These are phyloP conservation scores for Zoysia matrella DNA, from an alignment of 202 grass and related monocot species.

Conservation along the genomic window DNA sequence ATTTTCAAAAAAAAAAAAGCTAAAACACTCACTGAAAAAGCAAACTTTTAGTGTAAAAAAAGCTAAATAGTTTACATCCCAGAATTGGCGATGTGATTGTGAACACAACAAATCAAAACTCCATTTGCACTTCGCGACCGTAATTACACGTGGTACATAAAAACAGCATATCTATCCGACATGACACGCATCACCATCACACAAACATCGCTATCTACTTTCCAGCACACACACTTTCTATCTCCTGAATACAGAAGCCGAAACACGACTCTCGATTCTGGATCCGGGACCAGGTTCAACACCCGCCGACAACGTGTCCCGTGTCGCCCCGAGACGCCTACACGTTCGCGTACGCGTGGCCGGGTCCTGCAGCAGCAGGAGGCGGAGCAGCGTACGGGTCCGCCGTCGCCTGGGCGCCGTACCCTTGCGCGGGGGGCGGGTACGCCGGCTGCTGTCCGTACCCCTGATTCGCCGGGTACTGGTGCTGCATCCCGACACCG, in stretches of 20 bases:
- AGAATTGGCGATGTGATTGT: too few species aligned
- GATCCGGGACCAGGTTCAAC: not conserved
- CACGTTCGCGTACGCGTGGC: conserved; percentile 1
- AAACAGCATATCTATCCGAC: too few species aligned
- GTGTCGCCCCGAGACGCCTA: not conserved
- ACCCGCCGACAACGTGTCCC: not conserved
- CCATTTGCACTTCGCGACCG: too few species aligned
- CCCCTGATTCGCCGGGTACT: not conserved
- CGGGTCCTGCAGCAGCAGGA: not conserved
- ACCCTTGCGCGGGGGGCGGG: not conserved
- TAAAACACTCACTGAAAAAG: too few species aligned
- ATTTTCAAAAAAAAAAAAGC: too few species aligned
- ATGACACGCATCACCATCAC: too few species aligned
- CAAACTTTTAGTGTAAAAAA: too few species aligned
- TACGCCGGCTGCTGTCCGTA: not conserved
- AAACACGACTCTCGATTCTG: not conserved
- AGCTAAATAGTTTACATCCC: too few species aligned
- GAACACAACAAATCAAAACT: too few species aligned
- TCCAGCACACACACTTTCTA: not conserved
- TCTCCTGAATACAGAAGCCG: not conserved
- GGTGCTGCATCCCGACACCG: not conserved
- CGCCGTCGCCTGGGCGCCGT: not conserved
- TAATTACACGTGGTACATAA: too few species aligned
- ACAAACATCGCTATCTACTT: not conserved
- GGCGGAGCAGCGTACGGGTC: not conserved